Evolutionary conservation across 805 yeast genomes (phyloP), one percentile per base, ranked within the genome.

Genomic region (Ogataea polymorpha): DNA sequence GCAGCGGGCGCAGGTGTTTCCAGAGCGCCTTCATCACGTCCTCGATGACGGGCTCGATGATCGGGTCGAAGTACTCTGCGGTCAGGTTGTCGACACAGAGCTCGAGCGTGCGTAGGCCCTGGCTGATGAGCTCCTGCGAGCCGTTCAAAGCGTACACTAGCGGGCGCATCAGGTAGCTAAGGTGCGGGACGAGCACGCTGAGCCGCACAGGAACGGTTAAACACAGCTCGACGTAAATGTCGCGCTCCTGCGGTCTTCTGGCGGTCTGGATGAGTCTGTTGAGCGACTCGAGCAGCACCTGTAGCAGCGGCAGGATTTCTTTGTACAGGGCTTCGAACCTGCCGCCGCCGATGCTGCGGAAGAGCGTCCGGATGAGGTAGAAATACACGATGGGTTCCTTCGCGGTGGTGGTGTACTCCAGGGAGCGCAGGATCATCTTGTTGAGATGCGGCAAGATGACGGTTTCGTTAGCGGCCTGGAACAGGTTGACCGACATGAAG

Each of bases 321-420:
- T 93, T 87, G 67, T 95, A 95, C 13, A 93, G 69, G 39, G 82
- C 80, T 61, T 93, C 99, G 59, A 93, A 91, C 44, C 98, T 72
- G 6, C 99, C 99, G 37, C 99, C 98, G 24, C 97, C 96, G 34
- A 93, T 90, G 55, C 95, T 86, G 62, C 98, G 74, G 70, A 93
- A 93, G 36, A 93, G 67, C 0, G 96, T 87, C 54, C 98, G 71
- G 16, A 93, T 83, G 52, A 93, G 70, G 53, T 89, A 86, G 48
- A 91, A 90, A 59, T 89, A 93, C 2, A 88, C 87, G 17, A 87
- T 72, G 5, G 99, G 98, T 56, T 91, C 96, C 50, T 86, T 84
- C 0, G 97, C 86, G 6, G 81, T 79, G 1, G 96, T 84, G 0
- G 96, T 80, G 39, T 79, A 72, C 44, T 81, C 80, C 58, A 93